Evolutionary conservation across 371 early-diverging fungal species (phyloP).

Genomic region (Nematocida displodere): DNA sequence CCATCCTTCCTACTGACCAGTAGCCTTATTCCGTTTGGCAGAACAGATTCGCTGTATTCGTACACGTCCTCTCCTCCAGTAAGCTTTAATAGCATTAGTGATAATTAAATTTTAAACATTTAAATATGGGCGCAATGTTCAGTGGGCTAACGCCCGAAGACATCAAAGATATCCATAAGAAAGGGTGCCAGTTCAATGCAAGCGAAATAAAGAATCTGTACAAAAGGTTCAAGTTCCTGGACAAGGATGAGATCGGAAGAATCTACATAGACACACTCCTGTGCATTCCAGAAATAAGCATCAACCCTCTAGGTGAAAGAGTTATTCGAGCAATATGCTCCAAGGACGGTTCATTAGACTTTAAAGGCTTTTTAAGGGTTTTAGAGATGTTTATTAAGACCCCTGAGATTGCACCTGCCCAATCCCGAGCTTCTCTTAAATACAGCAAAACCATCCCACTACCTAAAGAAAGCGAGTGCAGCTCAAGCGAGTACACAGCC

Average conservation of each 20-base stretch:
- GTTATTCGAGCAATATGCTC: conserved; percentile 13
- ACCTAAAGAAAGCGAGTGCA: conserved; percentile 32
- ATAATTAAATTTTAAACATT: conserved; percentile 12
- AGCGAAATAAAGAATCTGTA: conserved; percentile 28
- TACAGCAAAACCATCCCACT: too few relatives aligned
- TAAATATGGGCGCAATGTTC: conserved; percentile 26
- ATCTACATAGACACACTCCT: conserved; percentile 39
- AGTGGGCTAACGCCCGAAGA: conserved; percentile 52
- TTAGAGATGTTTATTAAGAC: conserved; percentile 11
- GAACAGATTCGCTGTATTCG: conserved; percentile 46
- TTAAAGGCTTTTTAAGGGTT: conserved; percentile 24
- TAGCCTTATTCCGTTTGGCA: conserved; percentile 57
- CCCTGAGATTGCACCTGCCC: too few relatives aligned
- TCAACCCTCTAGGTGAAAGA: conserved; percentile 44
- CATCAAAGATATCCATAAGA: conserved; percentile 6
- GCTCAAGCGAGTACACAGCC: conserved; percentile 28
- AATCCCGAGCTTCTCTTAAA: too few relatives aligned
- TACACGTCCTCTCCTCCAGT: conserved; percentile 50
- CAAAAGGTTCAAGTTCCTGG: conserved; percentile 36
- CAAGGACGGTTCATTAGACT: conserved; percentile 20
- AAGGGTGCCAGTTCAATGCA: conserved; percentile 17
- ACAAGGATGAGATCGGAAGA: conserved; percentile 48
- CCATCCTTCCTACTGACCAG: conserved; percentile 40
- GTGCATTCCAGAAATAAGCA: conserved; percentile 53
- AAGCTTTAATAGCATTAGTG: conserved; percentile 19